These are phyloP conservation scores for Phaeomoniella chlamydospora DNA, from an alignment of 2,329 filamentous ascomycete genomes.

Conservation along the genomic window DNA sequence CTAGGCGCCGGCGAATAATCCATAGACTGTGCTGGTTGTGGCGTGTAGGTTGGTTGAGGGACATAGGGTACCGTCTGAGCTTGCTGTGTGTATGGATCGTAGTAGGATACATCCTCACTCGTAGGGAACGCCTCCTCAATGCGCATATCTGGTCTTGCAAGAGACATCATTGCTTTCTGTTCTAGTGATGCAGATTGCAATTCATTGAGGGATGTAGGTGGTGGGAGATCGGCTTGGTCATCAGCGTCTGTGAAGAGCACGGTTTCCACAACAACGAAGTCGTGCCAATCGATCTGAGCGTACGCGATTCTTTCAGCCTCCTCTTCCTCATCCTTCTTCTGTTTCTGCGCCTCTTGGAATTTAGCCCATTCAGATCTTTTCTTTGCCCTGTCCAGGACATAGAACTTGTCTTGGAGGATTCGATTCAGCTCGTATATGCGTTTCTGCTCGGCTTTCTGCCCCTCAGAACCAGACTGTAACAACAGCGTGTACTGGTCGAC, in stretches of 20 bases:
- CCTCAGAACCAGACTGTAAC: conserved; percentile 53
- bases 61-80: conserved; percentile 19
- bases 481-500: conserved; percentile 88
- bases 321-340: conserved; percentile 75
- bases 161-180: conserved; percentile 82
- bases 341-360: conserved; percentile 70
- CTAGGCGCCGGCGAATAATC: conserved; percentile 18
- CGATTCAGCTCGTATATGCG: conserved; percentile 58
- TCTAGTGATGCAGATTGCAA: conserved; percentile 89
- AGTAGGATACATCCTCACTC: conserved; percentile 42
- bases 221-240: conserved; percentile 71
- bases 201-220: conserved; percentile 78
- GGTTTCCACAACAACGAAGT: conserved; percentile 91
- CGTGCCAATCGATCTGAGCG: conserved; percentile 92
- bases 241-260: conserved; percentile 84
- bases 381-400: conserved; percentile 65
- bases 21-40: conserved; percentile 12
- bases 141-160: conserved; percentile 58
- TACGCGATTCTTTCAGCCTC: conserved; percentile 66
- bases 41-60: conserved; percentile 14
- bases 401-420: conserved; percentile 66
- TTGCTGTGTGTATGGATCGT: conserved; percentile 20
- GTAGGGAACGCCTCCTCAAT: conserved; percentile 93
- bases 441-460: conserved; percentile 56
- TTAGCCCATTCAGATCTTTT: conserved; percentile 78